Percentiles rank a stretch among this genome's conserved stretches.
Evolutionary conservation across 805 yeast genomes (phyloP).

Genomic region (Kodamaea kakaduensis): DNA sequence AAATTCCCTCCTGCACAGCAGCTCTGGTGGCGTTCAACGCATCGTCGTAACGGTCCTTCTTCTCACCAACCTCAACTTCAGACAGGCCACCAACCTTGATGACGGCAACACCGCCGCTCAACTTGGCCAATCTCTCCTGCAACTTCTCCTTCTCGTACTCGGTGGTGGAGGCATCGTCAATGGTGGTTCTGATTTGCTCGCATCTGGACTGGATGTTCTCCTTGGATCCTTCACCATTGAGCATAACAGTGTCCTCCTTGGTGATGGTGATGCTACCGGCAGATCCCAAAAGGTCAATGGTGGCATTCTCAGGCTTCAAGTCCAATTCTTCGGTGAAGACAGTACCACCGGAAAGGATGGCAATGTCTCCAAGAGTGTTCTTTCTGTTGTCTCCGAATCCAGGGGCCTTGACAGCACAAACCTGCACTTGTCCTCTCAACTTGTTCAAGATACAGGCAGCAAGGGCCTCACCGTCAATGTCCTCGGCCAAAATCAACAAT

Average conservation of each 20-base stretch:
- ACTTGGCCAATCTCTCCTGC: constrained; percentile 95
- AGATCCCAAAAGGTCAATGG: constrained; percentile 83
- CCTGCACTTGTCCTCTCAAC: constrained; percentile 97
- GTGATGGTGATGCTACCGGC: constrained; percentile 90
- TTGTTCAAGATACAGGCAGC: constrained; percentile 97
- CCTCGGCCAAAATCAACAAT: constrained; percentile 89
- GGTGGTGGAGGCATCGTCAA: constrained; percentile 68
- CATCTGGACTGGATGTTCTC: constrained; percentile 79
- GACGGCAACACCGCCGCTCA: constrained; percentile 98
- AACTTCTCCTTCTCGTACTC: constrained; percentile 96
- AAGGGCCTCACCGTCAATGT: constrained; percentile 95
- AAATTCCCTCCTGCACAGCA: constrained; percentile 96
- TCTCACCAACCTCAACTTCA: constrained; percentile 97
- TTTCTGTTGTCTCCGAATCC: constrained; percentile 99
- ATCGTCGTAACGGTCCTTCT: constrained; percentile 98
- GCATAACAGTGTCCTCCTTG: constrained; percentile 90
- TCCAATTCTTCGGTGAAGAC: constrained; percentile 90
- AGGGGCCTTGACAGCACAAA: constrained; percentile 96
- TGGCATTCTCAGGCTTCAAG: constrained; percentile 91
- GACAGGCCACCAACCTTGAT: constrained; percentile 96
- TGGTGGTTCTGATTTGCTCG: constrained; percentile 85
- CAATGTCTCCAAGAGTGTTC: constrained; percentile 93
- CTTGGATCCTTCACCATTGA: constrained; percentile 89
- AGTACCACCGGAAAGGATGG: constrained; percentile 92
- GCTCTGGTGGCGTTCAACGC: constrained; percentile 98